Evolutionary conservation across 495 filamentous ascomycete species (phyloP), one percentile per base, ranked within the genome.

Genomic region (Parmelia sp.): DNA sequence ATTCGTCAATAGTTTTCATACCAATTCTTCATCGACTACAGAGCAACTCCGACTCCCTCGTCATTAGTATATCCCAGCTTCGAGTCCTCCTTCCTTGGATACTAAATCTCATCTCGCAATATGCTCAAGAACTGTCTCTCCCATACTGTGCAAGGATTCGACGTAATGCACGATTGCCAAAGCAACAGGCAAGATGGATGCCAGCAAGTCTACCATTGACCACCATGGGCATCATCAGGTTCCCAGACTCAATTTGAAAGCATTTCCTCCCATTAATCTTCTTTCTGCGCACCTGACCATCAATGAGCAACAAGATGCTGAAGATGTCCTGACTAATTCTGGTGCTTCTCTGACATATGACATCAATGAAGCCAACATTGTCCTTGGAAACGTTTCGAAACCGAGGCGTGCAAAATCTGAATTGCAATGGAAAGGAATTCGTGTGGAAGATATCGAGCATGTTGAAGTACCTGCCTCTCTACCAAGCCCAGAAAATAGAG

Each of bases 401-500:
- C 84, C 84, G 61, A 82, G 84, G 68, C 84, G 93, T 14, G 91
- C 89, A 1, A 79, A 81, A 15, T 83, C 94, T 63, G 93, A 97
- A 75, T 77, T 97, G 44, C 81, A 90, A 51, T 82, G 83, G 42
- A 81, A 79, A 53, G 88, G 79, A 27, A 51, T 84, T 66, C 88
- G 71, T 80, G 88, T 76, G 25, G 86, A 91, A 69, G 78, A 87
- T 21, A 62, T 77, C 45, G 36, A 33, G 15, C 25, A 25, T 17
- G 36, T 44, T 27, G 14, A 63, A 62, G 14, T 29, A 29, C 6
- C 37, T 65, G 65, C 29, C 39, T 42, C 47, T 58, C 21, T 27
- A 11, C 15, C 19, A 60, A 33, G 65, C 17, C 23, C 53, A 36
- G 17, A 45, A 9, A 45, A 47, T 7, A 27, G 57, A 56, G 68